Evolutionary conservation across 768 basidiomycete species (phyloP).

Genomic region (Lactarius deliciosus): DNA sequence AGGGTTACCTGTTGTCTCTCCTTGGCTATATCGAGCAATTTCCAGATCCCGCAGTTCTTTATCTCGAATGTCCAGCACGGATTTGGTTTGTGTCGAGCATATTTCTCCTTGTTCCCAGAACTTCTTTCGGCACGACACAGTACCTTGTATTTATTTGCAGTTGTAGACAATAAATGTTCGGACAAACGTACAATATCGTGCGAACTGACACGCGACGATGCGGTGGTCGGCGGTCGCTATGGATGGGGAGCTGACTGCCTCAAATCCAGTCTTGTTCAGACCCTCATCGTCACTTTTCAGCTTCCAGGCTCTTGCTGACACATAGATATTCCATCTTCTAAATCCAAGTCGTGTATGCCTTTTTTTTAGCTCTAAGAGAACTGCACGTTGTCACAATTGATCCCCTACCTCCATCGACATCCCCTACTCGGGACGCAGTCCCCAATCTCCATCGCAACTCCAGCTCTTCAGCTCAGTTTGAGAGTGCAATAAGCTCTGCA

Average conservation of each 20-base stretch:
- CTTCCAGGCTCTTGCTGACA: conserved; percentile 22
- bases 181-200: conserved; percentile 20
- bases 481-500: conserved; percentile 22
- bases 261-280: conserved; percentile 22
- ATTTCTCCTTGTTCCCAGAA: not conserved
- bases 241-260: conserved; percentile 5
- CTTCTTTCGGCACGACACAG: not conserved
- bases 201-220: conserved; percentile 27
- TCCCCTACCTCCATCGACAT: conserved; percentile 31
- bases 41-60: not conserved
- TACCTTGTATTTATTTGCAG: conserved; percentile 10
- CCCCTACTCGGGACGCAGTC: conserved; percentile 31
- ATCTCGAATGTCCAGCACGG: not conserved
- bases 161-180: conserved; percentile 8
- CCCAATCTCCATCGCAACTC: conserved; percentile 25
- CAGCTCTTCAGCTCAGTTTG: conserved; percentile 26
- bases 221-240: conserved; percentile 9
- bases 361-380: conserved; percentile 23
- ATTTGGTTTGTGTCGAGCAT: not conserved
- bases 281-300: conserved; percentile 8
- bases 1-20: not conserved
- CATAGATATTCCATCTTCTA: conserved; percentile 27
- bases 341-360: conserved; percentile 28
- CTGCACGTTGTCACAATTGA: conserved; percentile 32
- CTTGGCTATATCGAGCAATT: not conserved